A percentile compares a stretch with the other conserved stretches of the same genome.
Evolutionary conservation across 2,329 filamentous ascomycete genomes (phyloP).

Genomic region (Apiospora pterosperma): DNA sequence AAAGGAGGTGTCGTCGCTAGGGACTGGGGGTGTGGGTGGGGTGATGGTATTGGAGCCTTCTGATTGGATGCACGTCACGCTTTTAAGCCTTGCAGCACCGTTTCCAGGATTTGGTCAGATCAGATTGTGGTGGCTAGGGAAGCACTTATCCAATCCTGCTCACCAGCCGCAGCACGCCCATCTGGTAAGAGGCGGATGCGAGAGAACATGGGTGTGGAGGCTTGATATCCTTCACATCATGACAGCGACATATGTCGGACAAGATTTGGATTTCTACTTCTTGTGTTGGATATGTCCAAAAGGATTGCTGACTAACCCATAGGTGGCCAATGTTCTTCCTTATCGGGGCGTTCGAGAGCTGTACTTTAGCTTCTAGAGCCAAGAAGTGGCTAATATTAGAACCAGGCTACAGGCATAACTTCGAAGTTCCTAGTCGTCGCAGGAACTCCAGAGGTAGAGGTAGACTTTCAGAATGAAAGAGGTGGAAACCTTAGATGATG

Average conservation of each 20-base stretch:
- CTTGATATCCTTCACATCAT: neutral
- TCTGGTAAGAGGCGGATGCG: neutral
- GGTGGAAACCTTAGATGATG: neutral
- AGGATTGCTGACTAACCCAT: neutral
- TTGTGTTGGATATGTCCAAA: neutral
- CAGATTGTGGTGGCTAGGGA: neutral
- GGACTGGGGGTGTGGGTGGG: neutral
- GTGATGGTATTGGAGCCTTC: neutral
- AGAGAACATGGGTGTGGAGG: neutral
- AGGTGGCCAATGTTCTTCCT: neutral
- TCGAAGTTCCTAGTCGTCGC: too few species aligned
- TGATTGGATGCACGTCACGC: constrained; percentile 6
- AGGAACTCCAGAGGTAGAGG: too few species aligned
- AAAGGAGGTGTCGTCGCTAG: constrained; percentile 24
- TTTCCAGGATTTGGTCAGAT: neutral
- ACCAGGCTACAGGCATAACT: neutral
- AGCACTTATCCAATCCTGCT: neutral
- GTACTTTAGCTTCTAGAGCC: neutral
- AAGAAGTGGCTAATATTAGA: neutral
- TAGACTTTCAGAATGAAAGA: neutral
- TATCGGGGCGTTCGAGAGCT: too few species aligned
- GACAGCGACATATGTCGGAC: neutral
- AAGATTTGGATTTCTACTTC: neutral
- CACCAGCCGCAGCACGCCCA: neutral
- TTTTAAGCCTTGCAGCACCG: neutral